A percentile compares a stretch with the other conserved stretches of the same genome.
Conservation (phyloP, 202 grass and related monocot genomes). For the Elaeis oleifera region DNA sequence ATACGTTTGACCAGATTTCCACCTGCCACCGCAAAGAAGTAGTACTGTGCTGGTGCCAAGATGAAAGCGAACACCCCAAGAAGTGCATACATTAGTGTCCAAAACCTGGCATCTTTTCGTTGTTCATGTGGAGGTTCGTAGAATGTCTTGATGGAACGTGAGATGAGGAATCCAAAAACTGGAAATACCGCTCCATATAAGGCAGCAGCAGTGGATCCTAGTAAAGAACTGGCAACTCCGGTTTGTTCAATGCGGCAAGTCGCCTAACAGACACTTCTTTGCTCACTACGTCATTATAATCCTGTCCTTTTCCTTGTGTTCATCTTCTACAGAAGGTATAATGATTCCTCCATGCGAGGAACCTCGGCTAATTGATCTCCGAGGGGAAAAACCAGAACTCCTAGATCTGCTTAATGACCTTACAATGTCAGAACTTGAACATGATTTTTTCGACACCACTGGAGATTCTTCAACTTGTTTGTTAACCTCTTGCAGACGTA, state of each 20-base stretch:
- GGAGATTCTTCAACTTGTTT: slow-evolving; percentile 11
- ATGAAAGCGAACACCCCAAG: background rate
- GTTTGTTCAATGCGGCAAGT: background rate
- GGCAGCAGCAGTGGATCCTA: background rate
- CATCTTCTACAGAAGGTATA: slow-evolving; percentile 6
- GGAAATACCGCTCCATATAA: background rate
- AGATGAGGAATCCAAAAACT: background rate
- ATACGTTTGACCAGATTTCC: background rate
- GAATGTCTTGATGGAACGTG: background rate
- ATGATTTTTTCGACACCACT: too few species aligned
- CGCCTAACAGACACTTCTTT: slow-evolving; percentile 20
- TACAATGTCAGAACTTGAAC: too few species aligned
- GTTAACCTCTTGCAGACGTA: slow-evolving; percentile 45
- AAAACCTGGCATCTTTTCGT: background rate
- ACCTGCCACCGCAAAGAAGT: background rate
- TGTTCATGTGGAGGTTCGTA: background rate
- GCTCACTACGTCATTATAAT: slow-evolving; percentile 9
- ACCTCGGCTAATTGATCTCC: slow-evolving; percentile 29
- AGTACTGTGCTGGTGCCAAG: background rate
- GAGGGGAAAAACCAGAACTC: slow-evolving; percentile 27
- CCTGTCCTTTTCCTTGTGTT: background rate
- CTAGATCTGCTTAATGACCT: slow-evolving; percentile 12
- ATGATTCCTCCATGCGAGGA: slow-evolving; percentile 31
- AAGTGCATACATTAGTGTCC: background rate
- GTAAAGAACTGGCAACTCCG: background rate